Base-by-base conservation (phyloP, 192 early-diverging fungal species). In the Podila epicladia region DNA sequence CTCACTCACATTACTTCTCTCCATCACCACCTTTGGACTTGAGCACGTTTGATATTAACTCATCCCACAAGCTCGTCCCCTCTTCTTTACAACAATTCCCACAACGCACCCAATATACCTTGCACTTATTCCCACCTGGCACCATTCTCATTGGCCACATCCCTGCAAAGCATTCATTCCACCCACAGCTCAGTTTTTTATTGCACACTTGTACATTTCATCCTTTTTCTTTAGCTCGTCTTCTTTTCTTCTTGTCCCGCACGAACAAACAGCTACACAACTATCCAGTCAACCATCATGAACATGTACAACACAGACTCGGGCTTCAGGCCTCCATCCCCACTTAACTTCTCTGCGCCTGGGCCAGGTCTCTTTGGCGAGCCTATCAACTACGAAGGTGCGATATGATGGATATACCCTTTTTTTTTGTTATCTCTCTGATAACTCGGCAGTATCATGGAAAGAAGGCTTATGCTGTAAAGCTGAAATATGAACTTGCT, bases 251-350 rank as follows among this genome's bases (percentile, higher is more conserved):
- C 41, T 45, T 45, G 12, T 37, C 35, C 35, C 35, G 9, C 9
- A 37, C 35, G 35, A 37, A 11, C 35, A 37, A 9, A 0, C 35
- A 37, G 2, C 59, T 45, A 22, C 5, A n/a, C 53, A 17, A 8
- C 15, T 31, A 49, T 37, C 9, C 13, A 64, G 11, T 41, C 9
- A 37, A 37, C 7, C 9, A 58, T 49, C 58, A 80, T 80, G 77
- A 73, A 73, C 66, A 69, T 73, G 77, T 80, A 73, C 71, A 80
- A 73, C 38, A 80, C 77, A n/a, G 77, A 80, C 62, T 73, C 71
- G 50, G 77, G 77, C 4, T 80, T 80, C 58, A 63, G 77, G 57
- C 77, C 77, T 9, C 77, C 77, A 65, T 73, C 77, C 2, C 77
- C 77, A 15, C 35, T 73, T 32, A 9, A 35, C 22, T 73, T 80